Evolutionary conservation across 495 filamentous ascomycete species (phyloP), one percentile per base, ranked within the genome.

Genomic region (Penicillium tannophilum): DNA sequence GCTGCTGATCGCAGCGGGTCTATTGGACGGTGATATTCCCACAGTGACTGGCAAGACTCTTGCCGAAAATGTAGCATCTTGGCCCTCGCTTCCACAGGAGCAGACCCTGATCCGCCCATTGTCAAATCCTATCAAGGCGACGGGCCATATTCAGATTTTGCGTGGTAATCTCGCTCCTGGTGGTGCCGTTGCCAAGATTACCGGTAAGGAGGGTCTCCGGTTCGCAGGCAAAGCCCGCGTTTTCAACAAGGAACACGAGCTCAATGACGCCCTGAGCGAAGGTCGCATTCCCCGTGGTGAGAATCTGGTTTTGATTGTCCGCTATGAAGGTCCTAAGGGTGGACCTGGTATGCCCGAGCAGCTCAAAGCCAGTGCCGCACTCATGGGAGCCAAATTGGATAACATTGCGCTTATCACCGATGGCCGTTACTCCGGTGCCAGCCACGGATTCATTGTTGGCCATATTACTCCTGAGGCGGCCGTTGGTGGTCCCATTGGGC

Each of bases 261-360:
- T 98, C 39, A 86, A 94, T 72, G 76, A 80, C 8, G 93, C 92
- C 2, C 78, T 98, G 14, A 83, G 83, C 39, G 79, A 79, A 42
- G 89, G 90, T 31, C 67, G 82, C 52, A 92, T 92, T 61, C 89
- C 91, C 35, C 85, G 82, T 45, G 81, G 84, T 28, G 88, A 92
- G 65, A 95, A 95, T 65, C 81, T 96, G n/a, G 94, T 97, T 11
- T 77, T 97, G 42, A 85, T 97, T 19, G 93, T 98, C 36, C 88
- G 94, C 35, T 98, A 97, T 68, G 94, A 98, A 71, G 94, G 94
- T 1, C 94, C 94, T 6, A 92, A 91, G 70, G 94, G 94, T 66
- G 94, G 93, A 0, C 94, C 94, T 7, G 94, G 94, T 16, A 98
- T 98, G 94, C 94, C 94, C n/a, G 94, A 98, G 74, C 92, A 97